A percentile compares a stretch with the other conserved stretches of the same genome.
Conservation (phyloP, 805 yeast genomes). For the Nakazawaea ambrosiae region DNA sequence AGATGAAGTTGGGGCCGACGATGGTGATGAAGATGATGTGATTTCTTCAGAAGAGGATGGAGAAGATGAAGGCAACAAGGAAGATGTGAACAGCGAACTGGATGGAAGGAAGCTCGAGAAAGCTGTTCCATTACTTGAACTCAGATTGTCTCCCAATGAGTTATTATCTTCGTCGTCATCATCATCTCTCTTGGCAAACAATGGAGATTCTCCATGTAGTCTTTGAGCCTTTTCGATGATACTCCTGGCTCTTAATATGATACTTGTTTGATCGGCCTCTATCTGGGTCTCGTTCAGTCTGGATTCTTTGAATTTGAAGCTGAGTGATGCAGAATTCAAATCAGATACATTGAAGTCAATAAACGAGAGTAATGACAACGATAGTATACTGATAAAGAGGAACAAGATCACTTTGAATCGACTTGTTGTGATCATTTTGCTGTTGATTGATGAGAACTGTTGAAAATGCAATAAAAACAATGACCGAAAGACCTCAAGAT, state of each 20-base stretch:
- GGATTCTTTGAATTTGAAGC: background rate
- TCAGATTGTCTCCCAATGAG: no score
- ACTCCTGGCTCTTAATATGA: conserved; percentile 3
- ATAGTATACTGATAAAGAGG: background rate
- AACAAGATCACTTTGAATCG: background rate
- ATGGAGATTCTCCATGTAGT: background rate
- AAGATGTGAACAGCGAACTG: no score
- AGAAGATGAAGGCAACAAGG: background rate
- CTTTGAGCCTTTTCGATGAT: conserved; percentile 2
- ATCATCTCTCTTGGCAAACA: conserved; percentile 2
- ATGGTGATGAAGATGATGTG: no score
- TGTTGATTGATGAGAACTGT: no score
- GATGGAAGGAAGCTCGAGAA: no score
- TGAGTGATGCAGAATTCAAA: background rate
- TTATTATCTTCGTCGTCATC: background rate
- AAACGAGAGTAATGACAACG: background rate
- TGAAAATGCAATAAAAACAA: no score
- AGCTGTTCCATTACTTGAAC: no score
- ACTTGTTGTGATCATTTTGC: background rate
- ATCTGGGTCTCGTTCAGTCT: background rate
- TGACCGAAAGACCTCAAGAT: no score
- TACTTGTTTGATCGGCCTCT: conserved; percentile 1
- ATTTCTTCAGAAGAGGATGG: background rate
- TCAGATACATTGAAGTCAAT: background rate
- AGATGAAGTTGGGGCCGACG: no score